Percentiles rank a stretch among this genome's conserved stretches.
Conservation (phyloP, 208 protist species). For the Sergeia podlipaevii region DNA sequence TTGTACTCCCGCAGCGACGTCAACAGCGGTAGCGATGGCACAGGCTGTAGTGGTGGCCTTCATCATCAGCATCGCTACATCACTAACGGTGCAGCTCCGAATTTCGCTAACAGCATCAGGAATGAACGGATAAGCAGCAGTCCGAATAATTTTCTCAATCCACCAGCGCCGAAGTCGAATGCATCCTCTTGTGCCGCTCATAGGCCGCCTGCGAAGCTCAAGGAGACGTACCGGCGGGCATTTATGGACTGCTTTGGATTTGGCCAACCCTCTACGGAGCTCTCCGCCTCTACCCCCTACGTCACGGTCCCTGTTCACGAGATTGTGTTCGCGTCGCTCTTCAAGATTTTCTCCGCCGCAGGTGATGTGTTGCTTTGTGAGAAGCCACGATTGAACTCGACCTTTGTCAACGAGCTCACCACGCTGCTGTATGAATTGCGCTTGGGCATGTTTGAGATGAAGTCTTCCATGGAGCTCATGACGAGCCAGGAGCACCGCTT, state of each 20-base stretch:
- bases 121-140: too few species aligned
- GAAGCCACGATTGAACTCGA: conserved; percentile 37
- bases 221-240: conserved; percentile 29
- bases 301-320: conserved; percentile 43
- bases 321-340: conserved; percentile 44
- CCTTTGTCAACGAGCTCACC: conserved; percentile 44
- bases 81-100: too few species aligned
- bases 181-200: not conserved
- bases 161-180: too few species aligned
- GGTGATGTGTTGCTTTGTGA: conserved; percentile 45
- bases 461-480: not conserved
- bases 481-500: not conserved
- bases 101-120: too few species aligned
- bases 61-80: too few species aligned
- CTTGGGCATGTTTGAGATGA: conserved; percentile 36
- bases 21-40: too few species aligned
- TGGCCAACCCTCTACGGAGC: conserved; percentile 21
- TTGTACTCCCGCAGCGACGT: too few species aligned
- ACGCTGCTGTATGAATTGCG: conserved; percentile 51
- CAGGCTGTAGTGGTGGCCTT: too few species aligned
- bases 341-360: conserved; percentile 29
- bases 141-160: too few species aligned
- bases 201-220: not conserved
- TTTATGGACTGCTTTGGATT: conserved; percentile 47
- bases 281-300: conserved; percentile 17